These are phyloP conservation scores for Pythium pectinolyticum DNA, from an alignment of 352 stramenopile genomes.

Conservation along the genomic window DNA sequence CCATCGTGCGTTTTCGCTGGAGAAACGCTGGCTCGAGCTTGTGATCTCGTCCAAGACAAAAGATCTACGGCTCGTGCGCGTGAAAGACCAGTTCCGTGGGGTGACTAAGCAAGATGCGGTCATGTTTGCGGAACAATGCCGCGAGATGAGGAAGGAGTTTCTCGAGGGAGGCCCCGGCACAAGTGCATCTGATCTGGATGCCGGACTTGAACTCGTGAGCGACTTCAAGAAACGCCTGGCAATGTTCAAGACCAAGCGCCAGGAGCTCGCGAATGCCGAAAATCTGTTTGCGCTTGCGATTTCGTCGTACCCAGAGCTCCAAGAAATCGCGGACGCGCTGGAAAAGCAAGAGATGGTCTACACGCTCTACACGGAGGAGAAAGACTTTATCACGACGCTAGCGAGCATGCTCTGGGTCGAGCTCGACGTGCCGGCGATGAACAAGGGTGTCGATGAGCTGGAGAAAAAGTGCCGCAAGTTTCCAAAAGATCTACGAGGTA, in stretches of 20 bases:
- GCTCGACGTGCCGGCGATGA: conserved; percentile 90
- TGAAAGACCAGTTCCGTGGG: conserved; percentile 94
- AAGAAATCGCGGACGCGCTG: conserved; percentile 82
- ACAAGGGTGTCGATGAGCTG: conserved; percentile 91
- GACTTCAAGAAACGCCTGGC: conserved; percentile 84
- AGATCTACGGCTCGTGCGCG: conserved; percentile 90
- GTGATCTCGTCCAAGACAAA: conserved; percentile 89
- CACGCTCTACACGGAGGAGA: conserved; percentile 90
- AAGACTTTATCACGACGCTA: conserved; percentile 91
- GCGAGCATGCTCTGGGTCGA: conserved; percentile 92
- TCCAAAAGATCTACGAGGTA: conserved; percentile 87
- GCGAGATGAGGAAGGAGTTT: conserved; percentile 87
- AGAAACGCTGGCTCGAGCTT: conserved; percentile 82
- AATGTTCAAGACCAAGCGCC: conserved; percentile 69
- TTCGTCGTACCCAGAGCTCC: conserved; percentile 89
- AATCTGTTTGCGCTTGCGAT: conserved; percentile 92
- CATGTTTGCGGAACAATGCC: conserved; percentile 87
- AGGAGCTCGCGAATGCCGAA: conserved; percentile 93
- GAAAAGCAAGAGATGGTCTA: conserved; percentile 92
- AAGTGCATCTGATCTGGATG: conserved; percentile 84
- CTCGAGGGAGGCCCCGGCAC: conserved; percentile 82
- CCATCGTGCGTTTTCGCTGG: conserved; percentile 73
- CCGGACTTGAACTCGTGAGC: conserved; percentile 84
- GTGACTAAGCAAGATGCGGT: conserved; percentile 92
- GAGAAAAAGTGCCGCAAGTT: conserved; percentile 92